These are phyloP conservation scores for Talaromyces piceae DNA, from an alignment of 2,329 filamentous ascomycete genomes.

Conservation along the genomic window DNA sequence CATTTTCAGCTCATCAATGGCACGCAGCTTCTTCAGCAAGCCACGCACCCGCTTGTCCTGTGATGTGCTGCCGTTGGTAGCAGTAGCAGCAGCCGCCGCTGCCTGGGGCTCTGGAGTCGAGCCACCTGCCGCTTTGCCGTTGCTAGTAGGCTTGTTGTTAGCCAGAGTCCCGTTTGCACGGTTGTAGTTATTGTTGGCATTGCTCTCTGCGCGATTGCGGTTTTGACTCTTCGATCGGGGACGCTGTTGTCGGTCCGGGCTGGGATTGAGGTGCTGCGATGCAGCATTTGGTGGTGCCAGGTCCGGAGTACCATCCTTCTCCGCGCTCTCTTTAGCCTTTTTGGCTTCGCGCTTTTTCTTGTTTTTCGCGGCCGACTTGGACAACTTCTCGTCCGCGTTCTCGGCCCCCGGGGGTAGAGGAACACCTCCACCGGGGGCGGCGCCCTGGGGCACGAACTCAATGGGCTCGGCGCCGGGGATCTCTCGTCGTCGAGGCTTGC, in stretches of 20 bases:
- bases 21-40: conserved; percentile 92
- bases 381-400: conserved; percentile 61
- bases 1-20: conserved; percentile 98
- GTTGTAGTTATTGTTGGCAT: conserved; percentile 2
- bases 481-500: conserved; percentile 61
- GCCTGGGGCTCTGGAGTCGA: conserved; percentile 6
- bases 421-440: conserved; percentile 59
- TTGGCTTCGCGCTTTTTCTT: conserved; percentile 97
- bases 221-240: conserved; percentile 9
- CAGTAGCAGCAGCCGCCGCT: conserved; percentile 47
- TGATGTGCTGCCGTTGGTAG: conserved; percentile 49
- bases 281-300: conserved; percentile 50
- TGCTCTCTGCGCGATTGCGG: conserved; percentile 15
- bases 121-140: conserved; percentile 20
- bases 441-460: conserved; percentile 58
- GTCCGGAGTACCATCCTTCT: conserved; percentile 47
- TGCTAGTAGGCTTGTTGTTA: conserved; percentile 18
- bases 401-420: conserved; percentile 58
- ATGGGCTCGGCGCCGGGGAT: conserved; percentile 80
- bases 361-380: conserved; percentile 84
- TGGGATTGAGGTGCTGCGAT: conserved; percentile 30
- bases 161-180: conserved; percentile 1
- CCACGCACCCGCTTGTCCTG: conserved; percentile 91
- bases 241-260: conserved; percentile 21
- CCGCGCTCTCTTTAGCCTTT: conserved; percentile 75